These are phyloP conservation scores for Colletotrichum simmondsii DNA, from an alignment of 2,329 filamentous ascomycete genomes.

Conservation along the genomic window DNA sequence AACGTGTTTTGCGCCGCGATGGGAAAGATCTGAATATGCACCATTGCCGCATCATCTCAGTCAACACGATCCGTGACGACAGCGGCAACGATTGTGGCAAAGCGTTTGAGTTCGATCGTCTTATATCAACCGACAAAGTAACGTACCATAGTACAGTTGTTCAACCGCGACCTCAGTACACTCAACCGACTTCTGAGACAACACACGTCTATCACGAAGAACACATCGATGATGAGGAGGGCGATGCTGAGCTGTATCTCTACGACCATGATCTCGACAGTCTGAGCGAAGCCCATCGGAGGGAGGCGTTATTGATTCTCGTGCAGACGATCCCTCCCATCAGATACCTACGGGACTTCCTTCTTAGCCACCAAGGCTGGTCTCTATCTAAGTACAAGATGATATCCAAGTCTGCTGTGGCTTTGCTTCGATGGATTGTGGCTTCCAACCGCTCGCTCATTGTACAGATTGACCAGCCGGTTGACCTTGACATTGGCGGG, in stretches of 20 bases:
- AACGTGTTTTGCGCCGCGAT: not conserved
- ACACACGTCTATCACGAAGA: not conserved
- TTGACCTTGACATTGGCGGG: conserved; percentile 9
- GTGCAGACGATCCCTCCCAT: conserved; percentile 72
- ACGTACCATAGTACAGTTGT: no score
- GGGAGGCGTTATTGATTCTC: conserved; percentile 60
- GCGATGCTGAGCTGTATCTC: conserved; percentile 41
- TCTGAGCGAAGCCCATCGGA: conserved; percentile 56
- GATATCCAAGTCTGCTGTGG: conserved; percentile 73
- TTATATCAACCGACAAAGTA: not conserved
- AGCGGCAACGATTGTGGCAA: conserved; percentile 42
- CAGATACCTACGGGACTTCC: conserved; percentile 62
- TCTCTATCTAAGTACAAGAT: conserved; percentile 58
- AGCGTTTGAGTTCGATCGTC: conserved; percentile 16
- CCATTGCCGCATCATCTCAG: conserved; percentile 24
- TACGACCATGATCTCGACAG: conserved; percentile 70
- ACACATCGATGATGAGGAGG: conserved; percentile 2
- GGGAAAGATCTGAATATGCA: conserved; percentile 1
- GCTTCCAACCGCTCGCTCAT: conserved; percentile 91
- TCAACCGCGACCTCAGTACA: no score
- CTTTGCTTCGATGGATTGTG: conserved; percentile 86
- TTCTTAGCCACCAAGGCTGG: conserved; percentile 51
- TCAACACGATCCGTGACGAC: conserved; percentile 39
- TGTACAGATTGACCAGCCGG: conserved; percentile 71
- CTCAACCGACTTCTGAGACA: not conserved